A percentile compares a stretch with the other conserved stretches of the same genome.
Conservation (phyloP, 2,329 filamentous ascomycete genomes). For the Apiospora koreana region DNA sequence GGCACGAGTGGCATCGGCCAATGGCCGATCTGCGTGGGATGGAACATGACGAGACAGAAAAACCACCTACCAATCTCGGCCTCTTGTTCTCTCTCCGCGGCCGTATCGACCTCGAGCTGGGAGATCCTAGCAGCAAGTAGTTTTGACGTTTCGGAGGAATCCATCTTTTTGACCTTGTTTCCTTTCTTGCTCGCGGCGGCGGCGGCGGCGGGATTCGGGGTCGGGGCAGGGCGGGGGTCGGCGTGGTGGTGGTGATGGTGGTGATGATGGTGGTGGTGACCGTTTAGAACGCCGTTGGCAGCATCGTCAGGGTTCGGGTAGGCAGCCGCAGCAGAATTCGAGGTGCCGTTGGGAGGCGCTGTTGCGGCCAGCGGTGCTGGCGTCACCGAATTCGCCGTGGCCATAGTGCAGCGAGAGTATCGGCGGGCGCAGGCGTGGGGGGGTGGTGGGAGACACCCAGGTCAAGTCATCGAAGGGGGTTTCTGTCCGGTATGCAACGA, state of each 20-base stretch:
- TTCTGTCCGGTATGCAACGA: constrained; percentile 4
- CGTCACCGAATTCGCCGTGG: constrained; percentile 35
- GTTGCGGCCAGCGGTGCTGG: constrained; percentile 30
- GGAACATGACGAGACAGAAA: neutral
- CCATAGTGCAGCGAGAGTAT: constrained; percentile 34
- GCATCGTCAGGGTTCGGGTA: constrained; percentile 35
- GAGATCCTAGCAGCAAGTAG: constrained; percentile 91
- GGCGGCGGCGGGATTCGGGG: constrained; percentile 49
- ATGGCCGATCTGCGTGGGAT: neutral
- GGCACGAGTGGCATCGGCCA: neutral
- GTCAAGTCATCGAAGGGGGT: constrained; percentile 11
- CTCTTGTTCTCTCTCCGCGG: constrained; percentile 93
- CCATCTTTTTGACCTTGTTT: constrained; percentile 87
- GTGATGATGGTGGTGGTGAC: constrained; percentile 29
- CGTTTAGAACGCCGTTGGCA: constrained; percentile 31
- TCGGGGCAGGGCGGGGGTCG: constrained; percentile 43
- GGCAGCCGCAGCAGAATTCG: constrained; percentile 32
- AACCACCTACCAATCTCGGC: constrained; percentile 79
- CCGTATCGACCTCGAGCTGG: constrained; percentile 90
- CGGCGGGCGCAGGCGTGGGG: neutral
- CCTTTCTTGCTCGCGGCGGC: constrained; percentile 68
- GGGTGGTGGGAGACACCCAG: constrained; percentile 12
- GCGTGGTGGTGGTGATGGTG: constrained; percentile 41
- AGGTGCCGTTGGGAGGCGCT: constrained; percentile 25
- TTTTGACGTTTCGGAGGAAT: constrained; percentile 88